Base-by-base conservation (phyloP, 129 eudicot species). In the Escallonia rubra region DNA sequence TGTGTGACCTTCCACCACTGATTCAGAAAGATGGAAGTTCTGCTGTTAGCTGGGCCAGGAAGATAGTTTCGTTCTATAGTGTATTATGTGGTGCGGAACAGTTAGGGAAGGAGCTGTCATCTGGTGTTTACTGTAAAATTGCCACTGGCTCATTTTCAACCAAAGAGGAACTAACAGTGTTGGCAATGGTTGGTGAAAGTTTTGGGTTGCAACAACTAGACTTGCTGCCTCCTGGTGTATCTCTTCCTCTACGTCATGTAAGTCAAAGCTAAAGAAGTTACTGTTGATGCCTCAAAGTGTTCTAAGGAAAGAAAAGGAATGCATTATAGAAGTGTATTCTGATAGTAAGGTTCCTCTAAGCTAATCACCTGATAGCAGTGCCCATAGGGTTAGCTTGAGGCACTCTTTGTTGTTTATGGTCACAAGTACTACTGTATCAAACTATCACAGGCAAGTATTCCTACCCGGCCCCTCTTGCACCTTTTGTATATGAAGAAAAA, bases 191-290 rank as follows among this genome's bases (percentile, higher is more conserved):
- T 77, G 99, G 96, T 63, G 99, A 94, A 76, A 76, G 73, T 53
- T 89, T 94, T 79, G 93, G 99, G 60, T 76, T 94, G 84, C 97
- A 89, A 68, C 97, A 94, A 59, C 80, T 94, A 43, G 99, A 94
- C 72, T 79, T 90, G 80, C 81, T 94, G 74, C 99, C 99, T 67
- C 84, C 87, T 72, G 96, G 99, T 72, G 88, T 90, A 61, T 94
- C 97, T 9, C 96, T 94, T 76, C 97, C 97, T 62, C 66, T 94
- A 64, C 88, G 99, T 60, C 97, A 89, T 85, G 99, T 93, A 89
- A 84, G 91, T 79, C 13, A 68, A 52, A 42, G 61, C 72, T 75
- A 38, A 50, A 54, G 68, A 41, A 23, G 34, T 23, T 23, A 23
- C 34, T 23, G 34, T 23, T 23, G 34, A 23, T 23, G 34, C 53